Evolutionary conservation across 371 early-diverging fungal species (phyloP).

Genomic region (Apophysomyces ossiformis): DNA sequence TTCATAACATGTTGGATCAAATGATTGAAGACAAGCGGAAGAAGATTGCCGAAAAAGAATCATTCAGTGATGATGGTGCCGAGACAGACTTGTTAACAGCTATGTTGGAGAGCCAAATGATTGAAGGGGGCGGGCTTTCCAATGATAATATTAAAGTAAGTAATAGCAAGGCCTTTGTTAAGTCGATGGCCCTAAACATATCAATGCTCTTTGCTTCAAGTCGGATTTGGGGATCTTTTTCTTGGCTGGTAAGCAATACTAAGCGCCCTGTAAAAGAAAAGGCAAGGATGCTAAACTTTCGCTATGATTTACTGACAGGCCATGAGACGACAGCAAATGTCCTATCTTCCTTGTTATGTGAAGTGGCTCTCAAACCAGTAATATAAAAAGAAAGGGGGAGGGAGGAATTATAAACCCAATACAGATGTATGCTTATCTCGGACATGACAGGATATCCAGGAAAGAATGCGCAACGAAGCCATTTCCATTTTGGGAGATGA

Average conservation of each 20-base stretch:
- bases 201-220: no score
- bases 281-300: neutral
- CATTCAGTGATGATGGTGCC: no score
- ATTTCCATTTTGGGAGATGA: slow-evolving; percentile 54
- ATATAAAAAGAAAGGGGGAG: no score
- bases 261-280: neutral
- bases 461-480: slow-evolving; percentile 53
- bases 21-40: no score
- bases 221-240: slow-evolving; percentile 26
- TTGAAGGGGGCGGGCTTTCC: slow-evolving; percentile 17
- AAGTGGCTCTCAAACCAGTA: slow-evolving; percentile 22
- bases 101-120: slow-evolving; percentile 39
- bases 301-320: neutral
- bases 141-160: slow-evolving; percentile 27
- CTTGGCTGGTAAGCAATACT: slow-evolving; percentile 35
- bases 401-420: no score
- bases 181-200: no score
- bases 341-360: slow-evolving; percentile 18
- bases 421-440: no score
- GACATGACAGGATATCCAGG: slow-evolving; percentile 42
- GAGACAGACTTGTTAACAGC: slow-evolving; percentile 39
- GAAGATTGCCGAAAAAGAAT: no score
- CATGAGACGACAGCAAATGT: slow-evolving; percentile 25
- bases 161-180: neutral
- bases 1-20: no score